Evolutionary conservation across 345 rosid genomes (phyloP).

Genomic region (Stellera chamaejasme): DNA sequence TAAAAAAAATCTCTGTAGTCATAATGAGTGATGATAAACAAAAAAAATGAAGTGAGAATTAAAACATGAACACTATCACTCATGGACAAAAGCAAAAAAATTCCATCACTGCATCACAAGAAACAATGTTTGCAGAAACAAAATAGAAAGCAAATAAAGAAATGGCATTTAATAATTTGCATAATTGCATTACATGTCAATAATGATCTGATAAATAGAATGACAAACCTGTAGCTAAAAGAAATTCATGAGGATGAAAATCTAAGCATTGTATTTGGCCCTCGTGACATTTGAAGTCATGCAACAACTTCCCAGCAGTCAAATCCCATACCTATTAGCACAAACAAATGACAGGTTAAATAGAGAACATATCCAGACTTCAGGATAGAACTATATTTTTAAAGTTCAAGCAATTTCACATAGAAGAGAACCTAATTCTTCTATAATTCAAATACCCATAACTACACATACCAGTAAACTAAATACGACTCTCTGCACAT

Average conservation of each 20-base stretch:
- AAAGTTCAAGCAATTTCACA: background rate
- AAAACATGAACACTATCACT: no score
- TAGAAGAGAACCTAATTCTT: constrained; percentile 1
- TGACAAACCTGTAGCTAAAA: constrained; percentile 84
- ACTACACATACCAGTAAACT: background rate
- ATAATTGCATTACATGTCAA: background rate
- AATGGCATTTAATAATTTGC: no score
- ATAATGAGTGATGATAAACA: no score
- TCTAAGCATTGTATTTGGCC: constrained; percentile 96
- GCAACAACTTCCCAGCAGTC: constrained; percentile 94
- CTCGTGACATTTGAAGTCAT: constrained; percentile 87
- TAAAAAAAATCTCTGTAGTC: no score
- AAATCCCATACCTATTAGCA: constrained; percentile 87
- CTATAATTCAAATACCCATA: background rate
- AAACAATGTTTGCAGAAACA: no score
- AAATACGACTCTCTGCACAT: background rate
- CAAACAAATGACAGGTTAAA: background rate
- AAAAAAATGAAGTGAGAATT: no score
- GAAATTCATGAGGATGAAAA: constrained; percentile 96
- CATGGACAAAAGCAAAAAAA: background rate
- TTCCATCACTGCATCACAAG: background rate
- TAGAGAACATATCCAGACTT: constrained; percentile 1
- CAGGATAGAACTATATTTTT: background rate
- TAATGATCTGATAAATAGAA: background rate
- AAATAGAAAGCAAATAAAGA: no score